Percentiles rank a stretch among this genome's conserved stretches.
These are phyloP conservation scores for Pulveroboletus sp. DNA, from an alignment of 768 basidiomycete species.

Conservation along the genomic window DNA sequence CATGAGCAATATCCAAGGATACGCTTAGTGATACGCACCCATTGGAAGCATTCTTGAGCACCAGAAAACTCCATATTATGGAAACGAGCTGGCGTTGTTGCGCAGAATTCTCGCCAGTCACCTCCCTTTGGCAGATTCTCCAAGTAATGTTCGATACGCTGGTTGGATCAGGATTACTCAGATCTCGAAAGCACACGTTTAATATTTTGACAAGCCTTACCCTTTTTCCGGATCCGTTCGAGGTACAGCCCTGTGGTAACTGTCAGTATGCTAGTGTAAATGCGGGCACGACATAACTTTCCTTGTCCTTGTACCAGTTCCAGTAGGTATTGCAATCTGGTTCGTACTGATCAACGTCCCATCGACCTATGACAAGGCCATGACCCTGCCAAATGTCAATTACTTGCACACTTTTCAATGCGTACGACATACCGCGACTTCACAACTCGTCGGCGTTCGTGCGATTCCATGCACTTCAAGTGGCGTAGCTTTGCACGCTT, in stretches of 20 bases:
- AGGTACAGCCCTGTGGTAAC: constrained; percentile 23
- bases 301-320: constrained; percentile 30
- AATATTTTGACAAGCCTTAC: constrained; percentile 7
- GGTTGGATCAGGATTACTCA: not conserved
- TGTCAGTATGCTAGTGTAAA: not conserved
- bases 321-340: constrained; percentile 27
- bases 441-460: constrained; percentile 19
- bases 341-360: constrained; percentile 25
- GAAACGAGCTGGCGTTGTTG: constrained; percentile 31
- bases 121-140: constrained; percentile 24
- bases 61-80: constrained; percentile 23
- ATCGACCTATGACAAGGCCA: constrained; percentile 22
- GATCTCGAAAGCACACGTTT: not conserved
- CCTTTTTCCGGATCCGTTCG: constrained; percentile 22
- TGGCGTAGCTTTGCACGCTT: constrained; percentile 23
- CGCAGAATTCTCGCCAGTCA: constrained; percentile 34
- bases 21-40: constrained; percentile 2
- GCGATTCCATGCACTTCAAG: constrained; percentile 24
- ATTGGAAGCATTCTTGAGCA: constrained; percentile 20
- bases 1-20: not conserved
- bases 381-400: constrained; percentile 13
- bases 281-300: not conserved
- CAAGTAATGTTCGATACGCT: constrained; percentile 32
- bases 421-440: constrained; percentile 16
- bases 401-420: not conserved